Conservation (phyloP, 2,329 filamentous ascomycete species). For the Sporothrix pallida region DNA sequence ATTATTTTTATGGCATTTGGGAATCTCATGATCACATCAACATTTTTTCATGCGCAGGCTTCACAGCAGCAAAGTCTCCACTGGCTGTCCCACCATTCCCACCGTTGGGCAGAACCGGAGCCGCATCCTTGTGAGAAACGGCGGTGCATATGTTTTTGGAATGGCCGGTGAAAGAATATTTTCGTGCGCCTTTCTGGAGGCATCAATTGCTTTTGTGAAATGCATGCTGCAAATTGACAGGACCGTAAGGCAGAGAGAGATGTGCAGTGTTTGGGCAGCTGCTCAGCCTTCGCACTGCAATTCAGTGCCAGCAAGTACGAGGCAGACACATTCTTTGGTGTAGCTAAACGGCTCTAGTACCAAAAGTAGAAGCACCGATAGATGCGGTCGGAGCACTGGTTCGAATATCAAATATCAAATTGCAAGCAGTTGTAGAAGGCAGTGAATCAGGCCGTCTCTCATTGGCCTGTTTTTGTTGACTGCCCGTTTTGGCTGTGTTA, state of each 20-base stretch:
- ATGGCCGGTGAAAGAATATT: not conserved
- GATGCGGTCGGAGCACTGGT: not conserved
- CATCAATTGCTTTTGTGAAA: no score
- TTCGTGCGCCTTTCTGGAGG: no score
- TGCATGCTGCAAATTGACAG: no score
- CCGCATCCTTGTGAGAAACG: not conserved
- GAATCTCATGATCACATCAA: conserved; percentile 1
- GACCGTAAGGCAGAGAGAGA: not conserved
- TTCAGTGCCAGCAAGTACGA: no score
- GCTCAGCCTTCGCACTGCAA: not conserved
- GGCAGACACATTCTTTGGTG: no score
- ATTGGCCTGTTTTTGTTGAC: conserved; percentile 14
- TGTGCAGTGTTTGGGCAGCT: not conserved
- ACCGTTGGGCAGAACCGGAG: not conserved
- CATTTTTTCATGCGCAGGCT: not conserved
- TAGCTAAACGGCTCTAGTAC: not conserved
- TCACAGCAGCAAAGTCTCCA: not conserved
- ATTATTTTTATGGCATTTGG: not conserved
- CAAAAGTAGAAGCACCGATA: not conserved
- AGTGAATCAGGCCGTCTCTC: not conserved
- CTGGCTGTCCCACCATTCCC: not conserved
- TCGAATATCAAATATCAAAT: not conserved
- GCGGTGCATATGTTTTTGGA: not conserved
- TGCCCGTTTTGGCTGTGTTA: not conserved
- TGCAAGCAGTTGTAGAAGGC: not conserved